Evolutionary conservation across 805 yeast species (phyloP).

Genomic region (Cyberlindnera subsufficiens): DNA sequence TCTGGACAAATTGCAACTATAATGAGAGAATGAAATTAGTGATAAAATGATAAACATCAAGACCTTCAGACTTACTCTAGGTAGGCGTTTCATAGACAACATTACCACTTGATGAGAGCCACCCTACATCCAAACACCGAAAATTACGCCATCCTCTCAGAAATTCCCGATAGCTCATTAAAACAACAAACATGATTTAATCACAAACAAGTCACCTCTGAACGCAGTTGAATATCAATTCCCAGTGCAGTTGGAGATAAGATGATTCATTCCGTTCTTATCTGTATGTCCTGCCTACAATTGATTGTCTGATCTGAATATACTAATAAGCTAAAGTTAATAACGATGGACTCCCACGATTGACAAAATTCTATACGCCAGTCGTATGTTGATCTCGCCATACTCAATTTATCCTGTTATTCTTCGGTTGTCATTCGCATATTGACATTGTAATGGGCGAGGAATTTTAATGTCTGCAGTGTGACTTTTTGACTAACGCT

Average conservation of each 20-base stretch:
- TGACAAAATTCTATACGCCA: conserved; percentile 88
- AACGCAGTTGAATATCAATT: neutral
- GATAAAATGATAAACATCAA: too few species aligned
- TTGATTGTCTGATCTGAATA: neutral
- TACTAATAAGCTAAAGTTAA: conserved; percentile 46
- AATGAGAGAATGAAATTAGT: too few species aligned
- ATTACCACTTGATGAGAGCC: too few species aligned
- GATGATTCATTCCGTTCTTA: conserved; percentile 84
- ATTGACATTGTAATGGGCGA: too few species aligned
- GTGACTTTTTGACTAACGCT: neutral
- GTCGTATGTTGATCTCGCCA: conserved; percentile 31
- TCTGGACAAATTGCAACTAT: too few species aligned
- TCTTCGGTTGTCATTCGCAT: too few species aligned
- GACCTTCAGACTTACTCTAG: too few species aligned
- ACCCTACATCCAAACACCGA: too few species aligned
- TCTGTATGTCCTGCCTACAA: conserved; percentile 46
- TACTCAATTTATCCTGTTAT: neutral
- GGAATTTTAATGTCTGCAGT: neutral
- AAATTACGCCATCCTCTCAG: too few species aligned
- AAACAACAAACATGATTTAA: neutral
- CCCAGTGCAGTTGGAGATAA: neutral
- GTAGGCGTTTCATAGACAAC: too few species aligned
- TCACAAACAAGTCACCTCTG: neutral
- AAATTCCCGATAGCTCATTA: too few species aligned
- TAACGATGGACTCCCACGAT: conserved; percentile 83